A percentile compares a stretch with the other conserved stretches of the same genome.
These are phyloP conservation scores for Salix caprea DNA, from an alignment of 345 rosid genomes.

Conservation along the genomic window DNA sequence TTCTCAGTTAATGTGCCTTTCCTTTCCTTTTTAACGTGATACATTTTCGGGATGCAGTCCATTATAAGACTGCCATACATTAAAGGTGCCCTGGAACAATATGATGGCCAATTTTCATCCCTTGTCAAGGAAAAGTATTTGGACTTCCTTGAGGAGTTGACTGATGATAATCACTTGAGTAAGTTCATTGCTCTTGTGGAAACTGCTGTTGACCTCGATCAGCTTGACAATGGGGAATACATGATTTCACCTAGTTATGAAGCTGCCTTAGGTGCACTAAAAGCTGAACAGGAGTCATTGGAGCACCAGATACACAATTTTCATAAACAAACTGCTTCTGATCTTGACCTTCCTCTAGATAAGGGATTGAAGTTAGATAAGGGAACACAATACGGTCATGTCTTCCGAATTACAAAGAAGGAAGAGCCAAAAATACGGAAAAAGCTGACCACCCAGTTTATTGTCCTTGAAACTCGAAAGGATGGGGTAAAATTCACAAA, in stretches of 20 bases:
- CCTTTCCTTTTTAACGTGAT: background rate
- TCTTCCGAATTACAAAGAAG: conserved; percentile 94
- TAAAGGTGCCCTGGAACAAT: conserved; percentile 58
- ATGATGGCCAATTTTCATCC: conserved; percentile 60
- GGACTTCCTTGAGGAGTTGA: conserved; percentile 45
- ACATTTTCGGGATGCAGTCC: conserved; percentile 55
- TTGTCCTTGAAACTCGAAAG: conserved; percentile 93
- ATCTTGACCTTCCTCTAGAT: conserved; percentile 79
- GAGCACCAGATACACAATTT: conserved; percentile 70
- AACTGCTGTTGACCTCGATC: conserved; percentile 83
- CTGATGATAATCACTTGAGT: conserved; percentile 69
- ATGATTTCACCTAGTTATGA: conserved; percentile 92
- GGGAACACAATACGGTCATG: conserved; percentile 92
- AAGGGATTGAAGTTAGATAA: conserved; percentile 87
- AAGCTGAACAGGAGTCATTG: conserved; percentile 69
- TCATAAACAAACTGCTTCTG: conserved; percentile 78
- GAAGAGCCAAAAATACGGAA: conserved; percentile 97
- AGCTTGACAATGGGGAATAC: conserved; percentile 91
- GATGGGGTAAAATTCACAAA: conserved; percentile 98
- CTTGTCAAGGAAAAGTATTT: conserved; percentile 65
- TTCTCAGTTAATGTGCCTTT: background rate
- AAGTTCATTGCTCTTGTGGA: conserved; percentile 84
- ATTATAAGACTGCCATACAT: conserved; percentile 80
- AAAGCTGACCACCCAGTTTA: conserved; percentile 76
- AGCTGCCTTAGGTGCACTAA: conserved; percentile 57